Evolutionary conservation across 208 protist genomes (phyloP).

Genomic region (Leishmania lainsoni): DNA sequence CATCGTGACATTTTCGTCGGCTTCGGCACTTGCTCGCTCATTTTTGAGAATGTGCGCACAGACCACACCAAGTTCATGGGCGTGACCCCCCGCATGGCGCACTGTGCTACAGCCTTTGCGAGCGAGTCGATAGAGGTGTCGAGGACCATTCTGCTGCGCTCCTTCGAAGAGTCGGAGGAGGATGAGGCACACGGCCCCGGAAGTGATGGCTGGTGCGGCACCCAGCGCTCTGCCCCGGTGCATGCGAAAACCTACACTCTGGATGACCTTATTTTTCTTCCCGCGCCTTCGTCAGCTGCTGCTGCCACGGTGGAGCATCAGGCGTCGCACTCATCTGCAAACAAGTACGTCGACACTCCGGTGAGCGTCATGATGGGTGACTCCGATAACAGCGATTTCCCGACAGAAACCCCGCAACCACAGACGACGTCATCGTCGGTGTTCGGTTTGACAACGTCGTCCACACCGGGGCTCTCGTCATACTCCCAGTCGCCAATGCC

Average conservation of each 20-base stretch:
- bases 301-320: too few species aligned
- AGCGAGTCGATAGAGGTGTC: slow-evolving; percentile 44
- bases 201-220: not conserved
- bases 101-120: slow-evolving; percentile 54
- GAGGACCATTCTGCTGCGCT: slow-evolving; percentile 40
- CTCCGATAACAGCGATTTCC: not conserved
- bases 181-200: not conserved
- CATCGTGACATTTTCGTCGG: slow-evolving; percentile 74
- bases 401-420: not conserved
- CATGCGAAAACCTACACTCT: not conserved
- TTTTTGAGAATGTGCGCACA: slow-evolving; percentile 46
- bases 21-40: slow-evolving; percentile 62
- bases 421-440: not conserved
- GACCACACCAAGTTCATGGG: slow-evolving; percentile 49
- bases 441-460: not conserved
- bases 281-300: not conserved
- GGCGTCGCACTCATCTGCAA: not conserved
- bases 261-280: not conserved
- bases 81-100: slow-evolving; percentile 11
- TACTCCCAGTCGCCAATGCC: not conserved
- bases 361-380: not conserved
- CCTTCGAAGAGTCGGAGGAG: slow-evolving; percentile 17
- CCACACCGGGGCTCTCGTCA: not conserved
- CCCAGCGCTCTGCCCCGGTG: not conserved
- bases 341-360: not conserved